Evolutionary conservation across 192 early-diverging fungal species (phyloP).

Genomic region (Dissophora ornata): DNA sequence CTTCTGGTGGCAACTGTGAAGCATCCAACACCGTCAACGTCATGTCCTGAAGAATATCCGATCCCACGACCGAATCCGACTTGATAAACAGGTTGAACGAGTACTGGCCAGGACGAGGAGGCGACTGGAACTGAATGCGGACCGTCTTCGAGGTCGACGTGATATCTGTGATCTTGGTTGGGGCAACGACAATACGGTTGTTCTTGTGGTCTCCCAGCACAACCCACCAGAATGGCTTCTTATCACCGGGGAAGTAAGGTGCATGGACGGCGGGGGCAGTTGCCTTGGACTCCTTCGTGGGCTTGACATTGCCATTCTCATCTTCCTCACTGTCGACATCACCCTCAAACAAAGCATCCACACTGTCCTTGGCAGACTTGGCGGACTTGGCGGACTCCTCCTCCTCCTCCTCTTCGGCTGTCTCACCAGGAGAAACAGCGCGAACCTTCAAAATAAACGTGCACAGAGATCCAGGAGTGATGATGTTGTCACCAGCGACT

Average conservation of each 20-base stretch:
- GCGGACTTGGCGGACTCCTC: too few relatives aligned
- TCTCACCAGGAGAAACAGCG: constrained; percentile 48
- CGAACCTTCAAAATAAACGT: constrained; percentile 72
- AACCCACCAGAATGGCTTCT: constrained; percentile 92
- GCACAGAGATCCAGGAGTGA: constrained; percentile 82
- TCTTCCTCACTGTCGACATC: constrained; percentile 53
- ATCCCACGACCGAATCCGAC: constrained; percentile 88
- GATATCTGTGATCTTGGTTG: constrained; percentile 83
- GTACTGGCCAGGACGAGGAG: constrained; percentile 85
- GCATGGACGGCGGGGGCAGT: constrained; percentile 64
- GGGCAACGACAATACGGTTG: constrained; percentile 83
- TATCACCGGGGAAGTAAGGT: constrained; percentile 76
- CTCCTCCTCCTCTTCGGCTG: constrained; percentile 29
- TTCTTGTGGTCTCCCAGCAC: constrained; percentile 87
- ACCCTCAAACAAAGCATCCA: constrained; percentile 50
- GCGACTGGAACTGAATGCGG: constrained; percentile 93
- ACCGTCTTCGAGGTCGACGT: constrained; percentile 69
- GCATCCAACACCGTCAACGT: constrained; percentile 80
- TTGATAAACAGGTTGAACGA: constrained; percentile 87
- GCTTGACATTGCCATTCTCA: constrained; percentile 61
- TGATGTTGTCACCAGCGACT: constrained; percentile 79
- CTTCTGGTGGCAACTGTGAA: constrained; percentile 76
- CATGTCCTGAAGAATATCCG: constrained; percentile 84
- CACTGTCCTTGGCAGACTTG: constrained; percentile 34
- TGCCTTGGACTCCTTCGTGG: constrained; percentile 43